Evolutionary conservation across 2,329 filamentous ascomycete species (phyloP), one percentile per base, ranked within the genome.

Genomic region (Canariomyces notabilis): DNA sequence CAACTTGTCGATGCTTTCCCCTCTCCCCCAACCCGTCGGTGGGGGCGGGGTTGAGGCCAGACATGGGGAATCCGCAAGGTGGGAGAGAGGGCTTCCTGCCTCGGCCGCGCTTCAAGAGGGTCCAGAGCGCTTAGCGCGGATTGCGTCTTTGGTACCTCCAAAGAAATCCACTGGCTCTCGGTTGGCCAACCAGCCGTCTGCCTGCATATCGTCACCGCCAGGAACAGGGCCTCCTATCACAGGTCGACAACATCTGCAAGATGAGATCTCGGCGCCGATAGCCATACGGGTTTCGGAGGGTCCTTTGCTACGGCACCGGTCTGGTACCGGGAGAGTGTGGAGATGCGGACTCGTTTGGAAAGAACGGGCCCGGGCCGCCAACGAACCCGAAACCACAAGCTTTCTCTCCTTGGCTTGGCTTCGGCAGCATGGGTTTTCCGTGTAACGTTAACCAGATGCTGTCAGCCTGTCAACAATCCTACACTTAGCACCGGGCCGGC

Each of bases 41-140:
- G 43, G 42, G 42, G 47, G 42, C 29, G 38, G 38, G 37, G 46
- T 32, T 31, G 14, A 32, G n/a, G 18, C 29, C 21, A 23, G 9
- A 16, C 4, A 15, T 9, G 26, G 26, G 14, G 9, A 4, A 4
- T 9, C 8, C 4, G 8, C 9, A 12, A 8, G 26, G 26, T 29
- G 19, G 12, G n/a, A 26, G 21, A 18, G 18, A 22, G 11, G 18
- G 26, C 11, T 23, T 34, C 32, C 46, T 33, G 37, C 44, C 15
- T 16, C 16, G 41, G 37, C 23, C 41, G 26, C 12, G 9, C 26
- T 29, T 29, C 9, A 23, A 33, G 20, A 37, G 8, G 31, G 42
- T 20, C 26, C 26, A 16, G 11, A 12, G 38, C 38, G 38, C 42
- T 39, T 49, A 46, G 37, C 47, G 42, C 47, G 42, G 47, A 45